Evolutionary conservation across 164 flowering plant species (phyloP), one percentile per base, ranked within the genome.

Genomic region (Echeveria elegans): DNA sequence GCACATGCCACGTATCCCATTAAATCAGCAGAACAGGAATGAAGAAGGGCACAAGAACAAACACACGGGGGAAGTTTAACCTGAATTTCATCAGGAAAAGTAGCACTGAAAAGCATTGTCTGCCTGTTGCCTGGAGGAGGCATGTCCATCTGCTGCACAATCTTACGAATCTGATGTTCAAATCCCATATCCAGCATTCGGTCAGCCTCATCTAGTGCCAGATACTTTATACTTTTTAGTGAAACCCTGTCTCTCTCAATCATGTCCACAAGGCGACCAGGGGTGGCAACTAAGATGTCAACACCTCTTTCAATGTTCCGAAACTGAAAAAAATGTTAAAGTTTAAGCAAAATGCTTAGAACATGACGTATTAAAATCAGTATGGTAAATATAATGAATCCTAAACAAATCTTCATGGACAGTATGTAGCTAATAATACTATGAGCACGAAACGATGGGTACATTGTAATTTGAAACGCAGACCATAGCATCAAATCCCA

Each of bases 121-220:
- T 87, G 93, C 65, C 93, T 77, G 31, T 58, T 67, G 67, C 93
- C 93, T 43, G 77, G 83, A 0, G 84, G 86, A 56, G 93, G 93
- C 93, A 87, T 87, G 76, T 82, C 88, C 86, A 78, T 87, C 64
- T 87, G 88, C 65, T 88, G 85, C 75, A 88, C 95, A 68, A 88
- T 88, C 74, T 78, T 86, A 66, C 94, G 76, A 50, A 88, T 88
- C 69, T 88, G 94, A 53, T 88, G 94, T 69, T 86, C 94, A 76
- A 86, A 88, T 53, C 94, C 94, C 94, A 88, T 88, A 74, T 88
- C 94, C 67, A 88, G 75, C 94, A 88, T 88, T 68, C 90, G 76
- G 73, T 87, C 89, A 50, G 92, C 92, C 82, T 87, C 93, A 61
- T 86, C 93, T 19, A 87, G 82, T 71, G 93, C 88, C 72, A 85